These are phyloP conservation scores for Hymenoscyphus fraxineus DNA, from an alignment of 2,329 filamentous ascomycete genomes.

Conservation along the genomic window DNA sequence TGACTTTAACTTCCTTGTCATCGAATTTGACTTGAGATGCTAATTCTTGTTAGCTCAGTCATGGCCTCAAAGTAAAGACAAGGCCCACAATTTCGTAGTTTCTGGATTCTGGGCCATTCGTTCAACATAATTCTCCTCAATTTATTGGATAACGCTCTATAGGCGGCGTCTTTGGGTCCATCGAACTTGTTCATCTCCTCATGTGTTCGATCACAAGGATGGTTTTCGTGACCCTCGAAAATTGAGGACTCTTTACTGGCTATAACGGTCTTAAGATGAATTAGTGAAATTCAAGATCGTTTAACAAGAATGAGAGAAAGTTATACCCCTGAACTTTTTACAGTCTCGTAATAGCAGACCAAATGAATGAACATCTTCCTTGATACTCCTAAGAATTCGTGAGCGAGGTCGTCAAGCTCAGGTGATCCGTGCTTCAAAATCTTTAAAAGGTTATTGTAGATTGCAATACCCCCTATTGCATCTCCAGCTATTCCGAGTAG, in stretches of 20 bases:
- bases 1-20: not conserved
- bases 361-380: slow-evolving; percentile 2
- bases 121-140: not conserved
- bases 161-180: slow-evolving; percentile 3
- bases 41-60: not conserved
- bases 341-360: slow-evolving; percentile 5
- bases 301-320: not conserved
- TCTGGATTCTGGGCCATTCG: not conserved
- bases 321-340: not conserved
- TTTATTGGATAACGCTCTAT: not conserved
- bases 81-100: slow-evolving; percentile 4
- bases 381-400: slow-evolving; percentile 2
- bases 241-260: slow-evolving; percentile 5
- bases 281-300: not conserved
- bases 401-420: slow-evolving; percentile 5
- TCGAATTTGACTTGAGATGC: slow-evolving; percentile 2
- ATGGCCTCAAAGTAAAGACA: not conserved
- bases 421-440: slow-evolving; percentile 5
- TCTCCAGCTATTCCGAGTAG: slow-evolving; percentile 3
- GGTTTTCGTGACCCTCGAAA: slow-evolving; percentile 1
- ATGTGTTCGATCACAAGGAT: slow-evolving; percentile 5
- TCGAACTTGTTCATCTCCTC: slow-evolving; percentile 6
- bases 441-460: slow-evolving; percentile 2
- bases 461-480: not conserved
- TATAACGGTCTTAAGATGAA: not conserved